These are phyloP conservation scores for Papiliotrema flavescens DNA, from an alignment of 1,284 basidiomycete genomes.

Conservation along the genomic window DNA sequence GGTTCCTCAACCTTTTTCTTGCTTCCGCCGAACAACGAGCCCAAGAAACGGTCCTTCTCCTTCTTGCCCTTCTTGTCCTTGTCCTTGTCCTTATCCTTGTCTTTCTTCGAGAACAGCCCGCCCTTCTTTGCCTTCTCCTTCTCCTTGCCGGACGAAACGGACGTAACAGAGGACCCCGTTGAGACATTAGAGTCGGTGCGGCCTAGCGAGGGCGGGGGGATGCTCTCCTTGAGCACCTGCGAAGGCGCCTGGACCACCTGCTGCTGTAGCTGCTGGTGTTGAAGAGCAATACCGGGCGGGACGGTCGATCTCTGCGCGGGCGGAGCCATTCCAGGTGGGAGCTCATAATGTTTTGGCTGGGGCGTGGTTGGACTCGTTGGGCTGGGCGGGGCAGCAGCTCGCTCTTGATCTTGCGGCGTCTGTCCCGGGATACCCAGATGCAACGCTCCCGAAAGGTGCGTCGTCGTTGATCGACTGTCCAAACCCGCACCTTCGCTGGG, in stretches of 20 bases:
- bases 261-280: conserved; percentile 2
- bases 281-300: conserved; percentile 20
- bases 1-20: conserved; percentile 69
- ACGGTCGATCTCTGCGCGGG: conserved; percentile 25
- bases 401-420: not conserved
- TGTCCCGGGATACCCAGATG: conserved; percentile 16
- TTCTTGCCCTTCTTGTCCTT: conserved; percentile 55
- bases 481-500: conserved; percentile 17
- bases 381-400: conserved; percentile 11
- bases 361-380: conserved; percentile 16
- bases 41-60: conserved; percentile 77
- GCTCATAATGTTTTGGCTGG: conserved; percentile 13
- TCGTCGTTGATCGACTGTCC: conserved; percentile 12
- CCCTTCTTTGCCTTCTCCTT: conserved; percentile 57
- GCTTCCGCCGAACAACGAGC: conserved; percentile 76
- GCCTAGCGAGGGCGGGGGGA: conserved; percentile 23
- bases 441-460: conserved; percentile 10
- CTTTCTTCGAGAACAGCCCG: conserved; percentile 58
- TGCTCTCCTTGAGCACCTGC: conserved; percentile 16
- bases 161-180: conserved; percentile 26
- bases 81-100: conserved; percentile 61
- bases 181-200: conserved; percentile 32
- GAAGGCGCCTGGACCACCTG: not conserved
- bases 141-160: conserved; percentile 57
- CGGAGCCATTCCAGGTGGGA: conserved; percentile 35